Conservation (phyloP, 2,329 filamentous ascomycete genomes). For the Aulographum hederae region DNA sequence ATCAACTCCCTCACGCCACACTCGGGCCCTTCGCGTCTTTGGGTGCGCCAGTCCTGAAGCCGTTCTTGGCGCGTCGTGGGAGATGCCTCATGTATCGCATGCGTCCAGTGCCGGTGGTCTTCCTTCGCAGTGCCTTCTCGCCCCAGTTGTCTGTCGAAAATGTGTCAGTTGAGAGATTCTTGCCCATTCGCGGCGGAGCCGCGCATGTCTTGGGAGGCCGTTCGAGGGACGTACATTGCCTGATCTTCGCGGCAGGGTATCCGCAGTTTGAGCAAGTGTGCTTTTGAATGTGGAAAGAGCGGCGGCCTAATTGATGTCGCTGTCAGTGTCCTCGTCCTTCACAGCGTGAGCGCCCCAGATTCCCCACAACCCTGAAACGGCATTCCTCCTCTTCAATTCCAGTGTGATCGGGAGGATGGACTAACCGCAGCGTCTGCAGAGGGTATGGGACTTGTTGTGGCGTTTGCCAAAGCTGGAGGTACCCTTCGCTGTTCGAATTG, state of each 20-base stretch:
- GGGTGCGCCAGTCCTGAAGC: slow-evolving; percentile 80
- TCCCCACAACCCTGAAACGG: slow-evolving; percentile 9
- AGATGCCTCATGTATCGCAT: slow-evolving; percentile 90
- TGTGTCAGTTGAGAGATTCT: not conserved
- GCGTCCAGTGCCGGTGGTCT: slow-evolving; percentile 94
- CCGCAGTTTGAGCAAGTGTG: slow-evolving; percentile 91
- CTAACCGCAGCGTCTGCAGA: slow-evolving; percentile 97
- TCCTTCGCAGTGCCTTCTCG: slow-evolving; percentile 99
- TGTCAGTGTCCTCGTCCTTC: slow-evolving; percentile 5
- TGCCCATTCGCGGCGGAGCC: slow-evolving; percentile 1
- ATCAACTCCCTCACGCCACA: not conserved
- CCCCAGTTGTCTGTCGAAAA: slow-evolving; percentile 90
- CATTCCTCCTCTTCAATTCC: slow-evolving; percentile 15
- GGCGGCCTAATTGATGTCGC: slow-evolving; percentile 47
- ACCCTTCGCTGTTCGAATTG: slow-evolving; percentile 49
- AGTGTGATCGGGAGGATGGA: slow-evolving; percentile 18
- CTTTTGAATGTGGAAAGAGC: slow-evolving; percentile 99
- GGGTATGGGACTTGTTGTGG: slow-evolving; percentile 96
- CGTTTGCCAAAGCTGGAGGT: slow-evolving; percentile 58
- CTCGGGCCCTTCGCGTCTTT: slow-evolving; percentile 58
- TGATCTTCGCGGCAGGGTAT: slow-evolving; percentile 91
- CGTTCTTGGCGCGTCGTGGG: slow-evolving; percentile 89
- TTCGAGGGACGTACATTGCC: slow-evolving; percentile 76
- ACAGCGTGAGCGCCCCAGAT: slow-evolving; percentile 11
- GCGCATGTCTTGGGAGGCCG: slow-evolving; percentile 1